Percentiles rank a stretch among this genome's conserved stretches.
Conservation (phyloP, 1,284 basidiomycete genomes). For the Sphagnurus paluster region DNA sequence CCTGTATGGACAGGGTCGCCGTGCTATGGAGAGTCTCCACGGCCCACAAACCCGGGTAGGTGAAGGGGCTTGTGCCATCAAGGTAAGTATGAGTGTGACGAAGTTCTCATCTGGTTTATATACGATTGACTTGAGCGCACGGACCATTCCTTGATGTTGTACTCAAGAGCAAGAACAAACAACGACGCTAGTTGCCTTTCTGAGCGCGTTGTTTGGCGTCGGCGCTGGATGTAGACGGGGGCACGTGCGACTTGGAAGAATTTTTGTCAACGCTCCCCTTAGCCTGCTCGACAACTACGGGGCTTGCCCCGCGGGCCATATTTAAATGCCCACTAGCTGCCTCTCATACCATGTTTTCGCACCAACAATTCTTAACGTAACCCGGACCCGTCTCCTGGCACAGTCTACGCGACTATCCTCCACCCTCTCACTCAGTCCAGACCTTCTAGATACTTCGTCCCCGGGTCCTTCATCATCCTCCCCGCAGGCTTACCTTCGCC, state of each 20-base stretch:
- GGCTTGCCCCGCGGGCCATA: conserved; percentile 6
- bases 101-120: conserved; percentile 6
- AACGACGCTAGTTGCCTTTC: not conserved
- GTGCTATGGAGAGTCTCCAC: conserved; percentile 59
- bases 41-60: conserved; percentile 40
- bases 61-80: conserved; percentile 46
- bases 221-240: not conserved
- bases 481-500: conserved; percentile 18
- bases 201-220: conserved; percentile 10
- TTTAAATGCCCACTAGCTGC: conserved; percentile 15
- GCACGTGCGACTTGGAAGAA: conserved; percentile 16
- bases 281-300: conserved; percentile 2
- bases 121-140: conserved; percentile 7
- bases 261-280: conserved; percentile 8
- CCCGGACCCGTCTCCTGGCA: conserved; percentile 11
- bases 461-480: conserved; percentile 6
- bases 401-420: conserved; percentile 11
- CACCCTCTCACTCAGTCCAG: conserved; percentile 11
- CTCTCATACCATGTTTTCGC: conserved; percentile 13
- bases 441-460: conserved; percentile 2
- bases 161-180: not conserved
- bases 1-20: conserved; percentile 67
- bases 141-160: conserved; percentile 9
- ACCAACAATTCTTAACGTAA: conserved; percentile 12
- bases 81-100: conserved; percentile 41